phyloP scores from a whole-genome alignment of 345 rosid genomes.

The Erodium maritimum region DNA sequence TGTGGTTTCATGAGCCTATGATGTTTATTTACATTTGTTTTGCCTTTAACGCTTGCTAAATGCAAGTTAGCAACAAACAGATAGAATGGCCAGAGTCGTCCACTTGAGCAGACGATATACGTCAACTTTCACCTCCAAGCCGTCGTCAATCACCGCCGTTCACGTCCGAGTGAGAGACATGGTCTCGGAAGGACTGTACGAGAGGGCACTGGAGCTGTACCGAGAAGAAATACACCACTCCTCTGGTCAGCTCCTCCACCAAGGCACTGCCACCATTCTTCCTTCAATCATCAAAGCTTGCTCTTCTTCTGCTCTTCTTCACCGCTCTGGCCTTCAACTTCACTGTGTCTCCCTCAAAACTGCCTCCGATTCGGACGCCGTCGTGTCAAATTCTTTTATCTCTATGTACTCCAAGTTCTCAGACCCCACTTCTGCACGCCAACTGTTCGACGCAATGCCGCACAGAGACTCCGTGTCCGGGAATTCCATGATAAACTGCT shows the following conservation, averaged over 20 bases:
- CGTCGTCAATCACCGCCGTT: too few relatives aligned
- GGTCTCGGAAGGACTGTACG: constrained; percentile 21
- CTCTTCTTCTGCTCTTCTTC: constrained; percentile 11
- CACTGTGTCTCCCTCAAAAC: constrained; percentile 32
- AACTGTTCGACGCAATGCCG: constrained; percentile 36
- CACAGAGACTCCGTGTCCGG: constrained; percentile 30
- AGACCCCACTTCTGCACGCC: constrained; percentile 8
- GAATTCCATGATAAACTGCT: constrained; percentile 29
- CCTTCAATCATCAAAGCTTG: constrained; percentile 45
- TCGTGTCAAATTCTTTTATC: constrained; percentile 37
- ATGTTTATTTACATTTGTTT: too few relatives aligned
- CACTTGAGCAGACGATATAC: too few relatives aligned
- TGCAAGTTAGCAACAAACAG: too few relatives aligned
- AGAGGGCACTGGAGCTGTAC: constrained; percentile 20
- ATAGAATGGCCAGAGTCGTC: too few relatives aligned
- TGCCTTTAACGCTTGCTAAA: too few relatives aligned
- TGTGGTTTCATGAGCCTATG: too few relatives aligned
- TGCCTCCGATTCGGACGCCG: constrained; percentile 25
- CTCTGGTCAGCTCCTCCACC: too few relatives aligned
- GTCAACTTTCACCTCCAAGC: too few relatives aligned
- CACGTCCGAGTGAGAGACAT: constrained; percentile 15
- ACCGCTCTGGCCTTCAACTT: constrained; percentile 26
- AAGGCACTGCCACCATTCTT: constrained; percentile 25
- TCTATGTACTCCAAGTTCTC: constrained; percentile 29
- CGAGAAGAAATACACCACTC: constrained; percentile 24